Base-by-base conservation (phyloP, 2,329 filamentous ascomycete genomes). In the Biscogniauxia marginata region DNA sequence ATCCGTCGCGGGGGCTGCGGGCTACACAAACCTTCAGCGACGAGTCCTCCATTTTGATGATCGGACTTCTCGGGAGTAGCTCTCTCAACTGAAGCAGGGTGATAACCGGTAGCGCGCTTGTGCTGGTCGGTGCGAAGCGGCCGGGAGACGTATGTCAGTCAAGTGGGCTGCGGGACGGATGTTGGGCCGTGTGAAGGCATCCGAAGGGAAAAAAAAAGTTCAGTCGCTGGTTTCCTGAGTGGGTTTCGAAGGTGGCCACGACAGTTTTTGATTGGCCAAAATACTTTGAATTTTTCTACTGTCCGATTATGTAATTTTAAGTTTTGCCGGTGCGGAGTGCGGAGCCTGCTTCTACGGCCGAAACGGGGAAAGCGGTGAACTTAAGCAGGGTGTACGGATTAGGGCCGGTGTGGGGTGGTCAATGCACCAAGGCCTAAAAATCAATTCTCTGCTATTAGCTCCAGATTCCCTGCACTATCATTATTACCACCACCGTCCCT, bases 1-100 rank as follows among this genome's bases (percentile, higher is more conserved):
- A 4, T 21, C 34, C 39, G 68, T 55, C 45, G 58, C 53, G 52
- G 62, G 56, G 50, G 55, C 49, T 11, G 49, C 52, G 4, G 46
- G 54, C 49, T 58, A 51, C 63, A 77, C 76, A 64, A 71, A 79
- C 77, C 75, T 79, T 76, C 64, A 80, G 69, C 63, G 76, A 75
- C 54, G 74, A 71, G 52, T 79, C 76, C 61, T 72, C 73, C 77
- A 79, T 79, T 47, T 55, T 69, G 55, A 16, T 58, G 23, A 24
- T 39, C n/a, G 13, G 4, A 16, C 6, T 4, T 39, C 30, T 39
- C 6, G 6, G n/a, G 30, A 16, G 30, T 39, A 7, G 5, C 30
- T 39, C 30, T 39, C 30, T 6, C 13, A 3, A 16, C 13, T 16
- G n/a, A 39, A n/a, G 6, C 9, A n/a, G n/a, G 13, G 5, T 16